Conservation (phyloP, 2,329 filamentous ascomycete genomes). For the Lachnellula suecica region DNA sequence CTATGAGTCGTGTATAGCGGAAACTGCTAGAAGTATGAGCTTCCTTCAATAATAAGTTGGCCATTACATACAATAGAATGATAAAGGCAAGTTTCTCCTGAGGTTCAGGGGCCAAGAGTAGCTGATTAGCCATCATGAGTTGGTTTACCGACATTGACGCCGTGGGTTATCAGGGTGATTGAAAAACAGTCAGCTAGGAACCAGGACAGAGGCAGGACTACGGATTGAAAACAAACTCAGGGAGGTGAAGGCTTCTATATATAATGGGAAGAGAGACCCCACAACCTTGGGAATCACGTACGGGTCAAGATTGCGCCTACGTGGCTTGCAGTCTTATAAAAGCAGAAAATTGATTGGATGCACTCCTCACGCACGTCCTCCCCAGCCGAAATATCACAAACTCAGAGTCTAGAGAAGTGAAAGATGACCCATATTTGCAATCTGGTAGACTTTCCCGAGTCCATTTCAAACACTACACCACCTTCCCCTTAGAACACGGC, state of each 20-base stretch:
- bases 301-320: constrained; percentile 9
- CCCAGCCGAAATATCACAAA: constrained; percentile 11
- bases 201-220: not conserved
- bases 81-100: too few species aligned
- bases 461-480: constrained; percentile 11
- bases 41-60: too few species aligned
- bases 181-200: not conserved
- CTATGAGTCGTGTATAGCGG: too few species aligned
- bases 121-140: too few species aligned
- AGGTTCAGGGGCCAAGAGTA: too few species aligned
- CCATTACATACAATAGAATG: too few species aligned
- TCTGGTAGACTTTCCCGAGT: constrained; percentile 9
- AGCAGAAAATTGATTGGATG: constrained; percentile 11
- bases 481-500: constrained; percentile 8
- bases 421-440: constrained; percentile 6
- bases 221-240: constrained; percentile 9
- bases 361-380: constrained; percentile 10
- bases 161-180: too few species aligned
- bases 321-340: constrained; percentile 14
- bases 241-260: constrained; percentile 11
- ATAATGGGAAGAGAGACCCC: constrained; percentile 9
- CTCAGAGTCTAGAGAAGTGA: constrained; percentile 7
- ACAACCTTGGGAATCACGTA: constrained; percentile 8
- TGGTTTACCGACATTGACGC: too few species aligned
- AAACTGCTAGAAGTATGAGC: too few species aligned